Evolutionary conservation across 306 rosid species (phyloP).

Genomic region (Quercus alba): DNA sequence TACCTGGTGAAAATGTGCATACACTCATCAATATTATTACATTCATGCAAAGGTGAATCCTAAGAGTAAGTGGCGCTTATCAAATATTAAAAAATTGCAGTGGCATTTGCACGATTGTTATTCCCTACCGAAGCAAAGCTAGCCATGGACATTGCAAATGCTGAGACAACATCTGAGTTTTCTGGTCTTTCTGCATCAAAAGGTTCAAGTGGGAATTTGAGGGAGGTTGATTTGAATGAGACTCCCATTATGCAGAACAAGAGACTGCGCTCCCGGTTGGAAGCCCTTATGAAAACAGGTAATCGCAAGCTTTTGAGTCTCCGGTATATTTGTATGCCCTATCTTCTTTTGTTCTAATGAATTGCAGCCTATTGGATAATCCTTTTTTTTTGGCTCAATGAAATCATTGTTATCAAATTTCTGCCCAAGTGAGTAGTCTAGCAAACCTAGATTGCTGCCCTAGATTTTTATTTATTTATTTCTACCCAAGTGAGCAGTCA

Average conservation of each 20-base stretch:
- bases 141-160: conserved; percentile 76
- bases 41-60: background rate
- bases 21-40: background rate
- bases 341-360: background rate
- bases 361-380: background rate
- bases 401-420: background rate
- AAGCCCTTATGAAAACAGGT: conserved; percentile 83
- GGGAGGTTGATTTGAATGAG: conserved; percentile 85
- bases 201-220: conserved; percentile 50
- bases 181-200: conserved; percentile 23
- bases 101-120: conserved; percentile 66
- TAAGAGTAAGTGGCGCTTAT: background rate
- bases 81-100: conserved; percentile 34
- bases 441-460: no score
- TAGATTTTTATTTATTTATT: no score
- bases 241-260: conserved; percentile 52
- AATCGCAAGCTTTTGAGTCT: background rate
- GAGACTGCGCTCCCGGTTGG: conserved; percentile 58
- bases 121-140: conserved; percentile 87
- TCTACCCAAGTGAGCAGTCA: no score
- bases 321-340: background rate
- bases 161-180: conserved; percentile 35
- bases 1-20: background rate
- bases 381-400: background rate
- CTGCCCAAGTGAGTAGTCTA: background rate